Percentiles rank a stretch among this genome's conserved stretches.
phyloP scores from a whole-genome alignment of 192 early-diverging fungal species.

The Backusella parvicylindrica region DNA sequence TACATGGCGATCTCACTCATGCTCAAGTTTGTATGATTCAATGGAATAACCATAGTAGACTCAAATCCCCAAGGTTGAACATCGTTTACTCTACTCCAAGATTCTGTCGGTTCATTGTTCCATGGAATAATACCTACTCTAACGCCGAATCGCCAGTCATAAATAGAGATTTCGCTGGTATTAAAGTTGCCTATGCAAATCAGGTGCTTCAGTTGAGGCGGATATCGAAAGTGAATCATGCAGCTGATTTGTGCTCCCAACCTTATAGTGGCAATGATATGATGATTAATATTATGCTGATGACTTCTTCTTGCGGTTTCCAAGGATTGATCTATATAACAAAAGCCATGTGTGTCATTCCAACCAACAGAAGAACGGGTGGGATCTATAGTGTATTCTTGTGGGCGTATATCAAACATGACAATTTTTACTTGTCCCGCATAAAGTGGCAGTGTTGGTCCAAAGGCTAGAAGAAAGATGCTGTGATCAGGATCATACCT shows the following conservation, averaged over 20 bases:
- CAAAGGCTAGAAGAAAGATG: slow-evolving; percentile 21
- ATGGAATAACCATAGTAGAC: slow-evolving; percentile 17
- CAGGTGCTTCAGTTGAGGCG: slow-evolving; percentile 27
- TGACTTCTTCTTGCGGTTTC: not conserved
- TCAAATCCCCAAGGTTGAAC: slow-evolving; percentile 27
- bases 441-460: slow-evolving; percentile 5
- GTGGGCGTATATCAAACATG: not conserved
- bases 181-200: slow-evolving; percentile 24
- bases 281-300: too few species aligned
- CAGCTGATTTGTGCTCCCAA: slow-evolving; percentile 29
- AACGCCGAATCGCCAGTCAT: slow-evolving; percentile 34
- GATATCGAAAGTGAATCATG: slow-evolving; percentile 33
- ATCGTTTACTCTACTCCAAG: not conserved
- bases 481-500: slow-evolving; percentile 15
- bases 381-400: not conserved
- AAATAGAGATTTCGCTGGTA: slow-evolving; percentile 26
- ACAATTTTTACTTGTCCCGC: not conserved
- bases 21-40: not conserved
- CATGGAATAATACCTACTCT: slow-evolving; percentile 26
- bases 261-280: slow-evolving; percentile 11
- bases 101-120: not conserved
- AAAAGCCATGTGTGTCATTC: not conserved
- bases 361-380: not conserved
- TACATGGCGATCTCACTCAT: not conserved
- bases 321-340: not conserved